phyloP scores from a whole-genome alignment of 495 filamentous ascomycete genomes.

The Bryoglossum gracile region DNA sequence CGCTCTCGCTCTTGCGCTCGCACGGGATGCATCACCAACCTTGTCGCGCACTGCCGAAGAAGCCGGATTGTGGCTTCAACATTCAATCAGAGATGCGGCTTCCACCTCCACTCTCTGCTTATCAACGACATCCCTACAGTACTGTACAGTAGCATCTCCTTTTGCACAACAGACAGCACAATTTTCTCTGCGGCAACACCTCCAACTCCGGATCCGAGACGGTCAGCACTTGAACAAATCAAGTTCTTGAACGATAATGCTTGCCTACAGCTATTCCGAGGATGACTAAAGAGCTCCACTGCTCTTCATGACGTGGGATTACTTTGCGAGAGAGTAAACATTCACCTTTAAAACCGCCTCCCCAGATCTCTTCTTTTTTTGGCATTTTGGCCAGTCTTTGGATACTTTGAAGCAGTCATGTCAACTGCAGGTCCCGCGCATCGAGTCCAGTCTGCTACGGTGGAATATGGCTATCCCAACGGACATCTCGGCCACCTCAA shows the following conservation, averaged over 20 bases:
- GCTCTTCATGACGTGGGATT: conserved; percentile 8
- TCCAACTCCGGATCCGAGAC: background rate
- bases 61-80: conserved; percentile 11
- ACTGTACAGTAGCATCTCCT: too few species aligned
- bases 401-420: conserved; percentile 15
- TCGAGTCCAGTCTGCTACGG: conserved; percentile 26
- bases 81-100: background rate
- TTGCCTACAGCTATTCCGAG: background rate
- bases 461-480: conserved; percentile 46
- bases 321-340: too few species aligned
- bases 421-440: conserved; percentile 24
- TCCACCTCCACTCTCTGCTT: background rate
- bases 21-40: conserved; percentile 1
- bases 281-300: conserved; percentile 2
- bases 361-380: too few species aligned
- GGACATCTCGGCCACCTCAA: conserved; percentile 72
- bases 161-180: too few species aligned
- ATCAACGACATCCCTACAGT: conserved; percentile 3
- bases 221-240: background rate
- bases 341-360: too few species aligned
- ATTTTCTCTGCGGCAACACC: too few species aligned
- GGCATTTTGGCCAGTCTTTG: background rate
- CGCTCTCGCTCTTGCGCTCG: background rate
- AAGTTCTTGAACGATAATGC: background rate
- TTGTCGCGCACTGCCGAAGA: conserved; percentile 6